A percentile compares a stretch with the other conserved stretches of the same genome.
These are phyloP conservation scores for Tricladium varicosporioides DNA, from an alignment of 2,329 filamentous ascomycete species.

Conservation along the genomic window DNA sequence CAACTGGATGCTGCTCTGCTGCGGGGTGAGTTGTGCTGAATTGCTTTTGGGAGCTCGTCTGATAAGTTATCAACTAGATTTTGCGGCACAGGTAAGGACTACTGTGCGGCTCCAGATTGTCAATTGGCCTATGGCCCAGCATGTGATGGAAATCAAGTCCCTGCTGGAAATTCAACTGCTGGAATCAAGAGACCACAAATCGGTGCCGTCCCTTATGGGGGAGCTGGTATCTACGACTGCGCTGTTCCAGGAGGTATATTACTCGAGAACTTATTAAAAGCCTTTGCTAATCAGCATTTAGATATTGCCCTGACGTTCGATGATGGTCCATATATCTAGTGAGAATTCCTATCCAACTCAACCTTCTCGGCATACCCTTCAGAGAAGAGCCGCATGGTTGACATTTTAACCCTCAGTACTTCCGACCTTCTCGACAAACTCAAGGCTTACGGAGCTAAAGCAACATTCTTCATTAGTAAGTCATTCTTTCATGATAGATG, in stretches of 20 bases:
- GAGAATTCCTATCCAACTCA: too few relatives aligned
- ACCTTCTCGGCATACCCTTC: too few relatives aligned
- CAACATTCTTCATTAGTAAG: conserved; percentile 57
- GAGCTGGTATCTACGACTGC: conserved; percentile 55
- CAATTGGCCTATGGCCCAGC: conserved; percentile 58
- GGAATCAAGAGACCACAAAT: conserved; percentile 47
- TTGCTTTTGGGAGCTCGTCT: not conserved
- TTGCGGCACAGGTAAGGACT: conserved; percentile 37
- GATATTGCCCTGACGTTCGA: conserved; percentile 66
- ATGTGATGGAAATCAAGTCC: conserved; percentile 57
- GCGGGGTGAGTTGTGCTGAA: conserved; percentile 22
- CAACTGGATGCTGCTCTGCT: conserved; percentile 28
- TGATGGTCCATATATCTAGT: conserved; percentile 61
- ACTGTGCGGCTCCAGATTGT: conserved; percentile 62
- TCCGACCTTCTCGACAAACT: conserved; percentile 51
- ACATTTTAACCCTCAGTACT: conserved; percentile 36
- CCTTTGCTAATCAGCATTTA: not conserved
- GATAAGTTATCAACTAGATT: conserved; percentile 17
- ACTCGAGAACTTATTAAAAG: conserved; percentile 52
- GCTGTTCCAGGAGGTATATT: conserved; percentile 45
- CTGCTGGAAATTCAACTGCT: conserved; percentile 54
- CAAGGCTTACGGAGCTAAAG: conserved; percentile 56
- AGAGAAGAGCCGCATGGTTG: too few relatives aligned
- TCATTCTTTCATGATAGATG: conserved; percentile 38
- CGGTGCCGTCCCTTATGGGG: conserved; percentile 55